These are phyloP conservation scores for Phoenix dactylifera DNA, from an alignment of 176 grass and related monocot genomes.

Conservation along the genomic window DNA sequence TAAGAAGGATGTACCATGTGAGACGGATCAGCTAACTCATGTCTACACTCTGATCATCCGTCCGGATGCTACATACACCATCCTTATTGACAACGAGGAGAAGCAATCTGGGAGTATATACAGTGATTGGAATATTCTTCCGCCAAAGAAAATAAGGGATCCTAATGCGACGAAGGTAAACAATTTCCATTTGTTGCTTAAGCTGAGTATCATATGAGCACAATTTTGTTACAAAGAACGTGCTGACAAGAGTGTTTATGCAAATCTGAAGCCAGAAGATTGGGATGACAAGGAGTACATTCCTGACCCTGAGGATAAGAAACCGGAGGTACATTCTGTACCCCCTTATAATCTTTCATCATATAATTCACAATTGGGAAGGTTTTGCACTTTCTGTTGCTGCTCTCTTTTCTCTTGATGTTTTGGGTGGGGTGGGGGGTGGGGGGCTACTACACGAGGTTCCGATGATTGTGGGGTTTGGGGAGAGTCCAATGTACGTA, in stretches of 20 bases:
- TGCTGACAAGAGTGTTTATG: background rate
- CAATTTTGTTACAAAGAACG: background rate
- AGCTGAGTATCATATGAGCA: background rate
- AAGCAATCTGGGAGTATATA: conserved; percentile 38
- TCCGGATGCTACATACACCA: conserved; percentile 38
- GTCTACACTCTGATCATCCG: conserved; percentile 40
- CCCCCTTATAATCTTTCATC: background rate
- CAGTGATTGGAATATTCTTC: conserved; percentile 38
- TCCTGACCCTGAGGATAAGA: conserved; percentile 82
- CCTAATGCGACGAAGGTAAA: conserved; percentile 36
- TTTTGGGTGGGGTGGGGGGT: too few species aligned
- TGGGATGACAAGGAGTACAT: conserved; percentile 96
- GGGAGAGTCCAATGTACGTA: too few species aligned
- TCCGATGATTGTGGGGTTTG: too few species aligned
- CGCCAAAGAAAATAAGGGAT: conserved; percentile 47
- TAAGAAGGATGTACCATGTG: conserved; percentile 43
- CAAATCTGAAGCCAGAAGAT: conserved; percentile 58
- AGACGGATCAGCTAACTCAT: conserved; percentile 40
- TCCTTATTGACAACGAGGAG: conserved; percentile 36
- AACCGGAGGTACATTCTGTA: conserved; percentile 57
- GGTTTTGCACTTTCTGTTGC: too few species aligned
- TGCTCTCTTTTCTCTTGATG: too few species aligned
- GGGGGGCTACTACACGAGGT: too few species aligned
- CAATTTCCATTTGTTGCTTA: too few species aligned
- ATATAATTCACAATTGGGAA: background rate